Evolutionary conservation across 768 basidiomycete species (phyloP), one percentile per base, ranked within the genome.

Genomic region (Rhizopogon roseolus): DNA sequence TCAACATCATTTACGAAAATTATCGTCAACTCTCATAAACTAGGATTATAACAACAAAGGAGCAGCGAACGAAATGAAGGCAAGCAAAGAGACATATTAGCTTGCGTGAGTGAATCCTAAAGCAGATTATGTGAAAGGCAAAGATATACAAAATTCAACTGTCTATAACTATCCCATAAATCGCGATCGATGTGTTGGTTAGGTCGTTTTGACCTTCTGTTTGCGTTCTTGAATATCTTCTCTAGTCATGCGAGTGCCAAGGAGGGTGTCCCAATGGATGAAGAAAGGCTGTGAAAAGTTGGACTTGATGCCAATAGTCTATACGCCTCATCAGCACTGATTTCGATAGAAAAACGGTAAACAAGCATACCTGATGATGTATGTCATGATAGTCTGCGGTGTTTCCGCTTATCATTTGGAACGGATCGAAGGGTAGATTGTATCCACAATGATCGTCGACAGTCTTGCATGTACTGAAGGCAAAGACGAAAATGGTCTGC

Each of bases 341-440:
- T 16, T 14, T 8, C 10, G 28, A 27, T 14, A 53, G 34, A 59
- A 50, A 29, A 16, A 54, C 10, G 3, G 50, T 34, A 2, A 25
- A 48, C 9, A 37, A 19, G 1, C 3, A 40, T 54, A 88, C 90
- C 78, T 95, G 93, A 69, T 98, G 96, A 64, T 98, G 96, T 56
- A 98, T 97, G 68, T 98, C 96, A 67, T 98, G 96, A 70, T 96
- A 99, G 70, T 96, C 92, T 1, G 94, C 89, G 66, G 93, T 97
- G 67, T 99, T 99, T 4, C 77, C 72, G 48, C 85, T 90, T 52
- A 98, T 57, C 63, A 90, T 63, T 69, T 98, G 96, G 27, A 94
- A 71, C 0, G 95, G 97, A 63, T 99, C 97, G 71, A 87, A 96
- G 42, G 94, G 93, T 11, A 98, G 70, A 29, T 69, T 76, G 66